Conservation (phyloP, 108 stramenopile species). For the Nitzschia palea region DNA sequence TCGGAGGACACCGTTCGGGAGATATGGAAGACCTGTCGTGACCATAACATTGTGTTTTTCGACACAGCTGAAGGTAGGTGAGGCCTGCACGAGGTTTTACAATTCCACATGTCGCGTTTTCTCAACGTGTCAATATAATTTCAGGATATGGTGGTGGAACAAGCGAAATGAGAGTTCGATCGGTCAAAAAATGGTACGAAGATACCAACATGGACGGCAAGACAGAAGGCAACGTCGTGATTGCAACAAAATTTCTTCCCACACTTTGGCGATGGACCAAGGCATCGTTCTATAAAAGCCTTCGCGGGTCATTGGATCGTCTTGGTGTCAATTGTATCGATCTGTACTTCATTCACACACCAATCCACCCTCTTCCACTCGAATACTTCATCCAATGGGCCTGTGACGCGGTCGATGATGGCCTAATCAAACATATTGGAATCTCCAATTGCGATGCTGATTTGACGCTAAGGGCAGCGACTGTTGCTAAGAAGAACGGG, state of each 20-base stretch:
- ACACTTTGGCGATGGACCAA: slow-evolving; percentile 65
- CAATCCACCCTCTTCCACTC: slow-evolving; percentile 54
- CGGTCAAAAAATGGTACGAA: slow-evolving; percentile 22
- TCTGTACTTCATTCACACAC: slow-evolving; percentile 69
- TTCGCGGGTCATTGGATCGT: slow-evolving; percentile 54
- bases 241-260: slow-evolving; percentile 75
- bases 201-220: slow-evolving; percentile 6
- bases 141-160: slow-evolving; percentile 74
- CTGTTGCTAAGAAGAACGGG: slow-evolving; percentile 56
- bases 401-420: slow-evolving; percentile 46
- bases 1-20: slow-evolving; percentile 11
- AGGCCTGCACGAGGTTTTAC: not conserved
- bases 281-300: slow-evolving; percentile 46
- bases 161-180: slow-evolving; percentile 53
- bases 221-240: slow-evolving; percentile 14
- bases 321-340: slow-evolving; percentile 47
- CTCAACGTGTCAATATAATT: not conserved
- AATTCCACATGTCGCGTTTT: too few species aligned
- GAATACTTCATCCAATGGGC: slow-evolving; percentile 32
- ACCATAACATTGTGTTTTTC: slow-evolving; percentile 34
- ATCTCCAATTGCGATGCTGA: slow-evolving; percentile 74
- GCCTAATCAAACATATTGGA: slow-evolving; percentile 62
- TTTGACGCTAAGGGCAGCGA: slow-evolving; percentile 61
- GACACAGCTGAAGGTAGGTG: slow-evolving; percentile 70
- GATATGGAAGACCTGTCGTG: slow-evolving; percentile 21